Conservation (phyloP, 306 rosid species). For the Styphnolobium japonicum region DNA sequence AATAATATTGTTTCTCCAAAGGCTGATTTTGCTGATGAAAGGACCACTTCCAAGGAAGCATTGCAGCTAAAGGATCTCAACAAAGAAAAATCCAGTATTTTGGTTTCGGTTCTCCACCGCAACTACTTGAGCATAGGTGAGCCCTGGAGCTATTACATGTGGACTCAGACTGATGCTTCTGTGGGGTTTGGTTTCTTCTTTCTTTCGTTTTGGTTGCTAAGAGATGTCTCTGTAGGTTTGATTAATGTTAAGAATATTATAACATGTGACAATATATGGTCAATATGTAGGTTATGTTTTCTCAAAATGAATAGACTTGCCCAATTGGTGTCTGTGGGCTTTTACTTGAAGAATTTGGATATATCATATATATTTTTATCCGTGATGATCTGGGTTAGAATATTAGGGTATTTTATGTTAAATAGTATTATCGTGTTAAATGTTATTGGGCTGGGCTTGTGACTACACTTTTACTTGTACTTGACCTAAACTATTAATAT, state of each 20-base stretch:
- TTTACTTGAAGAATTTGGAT: slow-evolving; percentile 13
- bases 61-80: slow-evolving; percentile 31
- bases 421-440: no score
- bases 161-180: slow-evolving; percentile 20
- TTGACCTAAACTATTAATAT: no score
- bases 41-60: slow-evolving; percentile 36
- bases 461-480: no score
- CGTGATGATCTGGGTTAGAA: background rate
- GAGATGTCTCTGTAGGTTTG: slow-evolving; percentile 13
- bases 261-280: background rate
- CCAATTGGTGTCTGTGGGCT: background rate
- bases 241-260: slow-evolving; percentile 21
- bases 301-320: background rate
- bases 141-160: slow-evolving; percentile 29
- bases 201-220: slow-evolving; percentile 2
- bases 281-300: background rate
- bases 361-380: background rate
- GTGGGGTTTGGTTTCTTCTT: slow-evolving; percentile 12
- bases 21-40: slow-evolving; percentile 18
- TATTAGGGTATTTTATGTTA: no score
- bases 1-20: slow-evolving; percentile 24
- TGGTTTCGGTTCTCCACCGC: slow-evolving; percentile 80
- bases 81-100: slow-evolving; percentile 41
- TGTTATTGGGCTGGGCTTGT: no score
- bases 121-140: slow-evolving; percentile 81